Evolutionary conservation across 2,329 filamentous ascomycete genomes (phyloP).

Genomic region (Torrubiellomyces zombiae): DNA sequence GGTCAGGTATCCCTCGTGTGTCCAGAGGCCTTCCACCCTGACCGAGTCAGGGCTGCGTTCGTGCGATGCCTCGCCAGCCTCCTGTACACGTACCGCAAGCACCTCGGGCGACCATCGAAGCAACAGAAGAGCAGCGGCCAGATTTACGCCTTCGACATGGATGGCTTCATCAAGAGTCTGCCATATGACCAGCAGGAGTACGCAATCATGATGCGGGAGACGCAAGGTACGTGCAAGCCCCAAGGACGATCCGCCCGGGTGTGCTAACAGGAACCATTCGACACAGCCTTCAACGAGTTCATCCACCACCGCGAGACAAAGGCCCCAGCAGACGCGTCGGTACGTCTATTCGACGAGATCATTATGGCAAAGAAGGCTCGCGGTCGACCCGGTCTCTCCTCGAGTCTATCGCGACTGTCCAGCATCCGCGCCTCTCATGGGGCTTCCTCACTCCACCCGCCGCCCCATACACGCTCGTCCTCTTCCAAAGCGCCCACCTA

Average conservation of each 20-base stretch:
- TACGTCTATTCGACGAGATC: constrained; percentile 71
- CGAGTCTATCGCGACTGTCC: constrained; percentile 44
- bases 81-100: constrained; percentile 49
- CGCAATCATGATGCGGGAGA: constrained; percentile 45
- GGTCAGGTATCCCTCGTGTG: constrained; percentile 48
- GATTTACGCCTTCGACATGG: constrained; percentile 47
- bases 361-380: constrained; percentile 60
- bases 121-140: constrained; percentile 45
- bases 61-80: constrained; percentile 49
- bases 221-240: constrained; percentile 34
- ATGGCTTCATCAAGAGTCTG: constrained; percentile 46
- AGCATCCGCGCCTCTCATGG: constrained; percentile 41
- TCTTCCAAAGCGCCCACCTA: constrained; percentile 36
- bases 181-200: constrained; percentile 52
- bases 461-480: constrained; percentile 16
- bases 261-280: constrained; percentile 1
- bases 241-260: too few relatives aligned
- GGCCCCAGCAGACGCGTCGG: constrained; percentile 41
- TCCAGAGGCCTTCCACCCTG: constrained; percentile 42
- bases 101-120: constrained; percentile 39
- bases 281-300: constrained; percentile 54
- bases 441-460: constrained; percentile 22
- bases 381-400: constrained; percentile 48
- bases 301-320: constrained; percentile 64
- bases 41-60: constrained; percentile 46